These are phyloP conservation scores for Mycena galopus DNA, from an alignment of 768 basidiomycete species.

Conservation along the genomic window DNA sequence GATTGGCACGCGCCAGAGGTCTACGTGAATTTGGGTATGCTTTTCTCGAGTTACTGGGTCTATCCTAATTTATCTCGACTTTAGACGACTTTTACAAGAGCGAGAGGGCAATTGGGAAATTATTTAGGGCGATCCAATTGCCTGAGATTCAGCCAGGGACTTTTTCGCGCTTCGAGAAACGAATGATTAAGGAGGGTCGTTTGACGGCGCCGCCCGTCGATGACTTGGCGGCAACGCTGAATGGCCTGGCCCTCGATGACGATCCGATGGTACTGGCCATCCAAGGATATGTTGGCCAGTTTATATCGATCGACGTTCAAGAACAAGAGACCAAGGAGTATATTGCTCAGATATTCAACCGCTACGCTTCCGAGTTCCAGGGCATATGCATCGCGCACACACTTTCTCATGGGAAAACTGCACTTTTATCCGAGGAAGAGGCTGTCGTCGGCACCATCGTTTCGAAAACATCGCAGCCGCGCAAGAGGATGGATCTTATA, in stretches of 20 bases:
- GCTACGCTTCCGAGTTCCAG: slow-evolving; percentile 62
- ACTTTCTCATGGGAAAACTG: slow-evolving; percentile 56
- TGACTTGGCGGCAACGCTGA: slow-evolving; percentile 39
- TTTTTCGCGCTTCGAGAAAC: slow-evolving; percentile 35
- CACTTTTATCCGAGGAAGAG: slow-evolving; percentile 72
- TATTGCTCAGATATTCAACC: slow-evolving; percentile 50
- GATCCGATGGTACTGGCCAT: slow-evolving; percentile 45
- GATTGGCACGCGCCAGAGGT: slow-evolving; percentile 81
- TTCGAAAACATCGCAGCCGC: slow-evolving; percentile 70
- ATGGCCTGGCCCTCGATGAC: slow-evolving; percentile 35
- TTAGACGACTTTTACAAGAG: slow-evolving; percentile 64
- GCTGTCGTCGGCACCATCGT: slow-evolving; percentile 75
- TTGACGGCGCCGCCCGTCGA: slow-evolving; percentile 36
- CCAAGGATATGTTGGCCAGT: slow-evolving; percentile 40
- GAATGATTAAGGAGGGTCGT: slow-evolving; percentile 31
- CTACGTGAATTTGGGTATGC: slow-evolving; percentile 41
- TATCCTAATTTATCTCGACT: background rate
- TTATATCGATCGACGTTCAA: slow-evolving; percentile 44
- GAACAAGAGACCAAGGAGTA: slow-evolving; percentile 42
- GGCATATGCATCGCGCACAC: slow-evolving; percentile 62
- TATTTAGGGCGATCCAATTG: slow-evolving; percentile 73
- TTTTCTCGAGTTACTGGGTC: background rate
- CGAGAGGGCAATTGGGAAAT: slow-evolving; percentile 66
- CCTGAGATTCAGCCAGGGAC: slow-evolving; percentile 43
- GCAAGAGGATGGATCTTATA: slow-evolving; percentile 66